These are phyloP conservation scores for Penicillium hesseltinei DNA, from an alignment of 2,329 filamentous ascomycete genomes.

Conservation along the genomic window DNA sequence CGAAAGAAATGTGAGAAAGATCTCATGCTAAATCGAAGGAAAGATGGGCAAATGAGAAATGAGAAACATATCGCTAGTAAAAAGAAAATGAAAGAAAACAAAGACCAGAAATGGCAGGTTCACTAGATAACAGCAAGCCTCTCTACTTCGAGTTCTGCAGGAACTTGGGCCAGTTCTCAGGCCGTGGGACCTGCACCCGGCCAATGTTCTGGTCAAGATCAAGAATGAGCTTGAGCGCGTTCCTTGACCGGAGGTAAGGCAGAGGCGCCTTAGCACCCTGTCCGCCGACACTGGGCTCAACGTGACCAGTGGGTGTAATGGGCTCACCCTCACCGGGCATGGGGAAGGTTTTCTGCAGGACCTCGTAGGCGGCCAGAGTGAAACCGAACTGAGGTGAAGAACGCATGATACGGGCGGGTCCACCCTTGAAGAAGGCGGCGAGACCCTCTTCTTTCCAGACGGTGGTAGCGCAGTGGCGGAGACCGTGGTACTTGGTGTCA, in stretches of 20 bases:
- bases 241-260: conserved; percentile 72
- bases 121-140: conserved; percentile 4
- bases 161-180: conserved; percentile 41
- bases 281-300: conserved; percentile 63
- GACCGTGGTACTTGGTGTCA: conserved; percentile 79
- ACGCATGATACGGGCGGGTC: conserved; percentile 88
- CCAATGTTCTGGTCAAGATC: conserved; percentile 95
- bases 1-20: conserved; percentile 10
- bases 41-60: conserved; percentile 15
- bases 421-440: conserved; percentile 97
- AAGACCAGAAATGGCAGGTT: conserved; percentile 25
- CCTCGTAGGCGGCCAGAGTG: conserved; percentile 91
- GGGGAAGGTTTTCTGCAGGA: conserved; percentile 78
- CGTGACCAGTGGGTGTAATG: conserved; percentile 57
- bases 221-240: conserved; percentile 91
- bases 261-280: conserved; percentile 63
- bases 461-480: conserved; percentile 80
- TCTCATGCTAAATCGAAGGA: conserved; percentile 24
- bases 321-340: conserved; percentile 65
- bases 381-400: conserved; percentile 98
- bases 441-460: conserved; percentile 91
- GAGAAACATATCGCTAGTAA: conserved; percentile 10
- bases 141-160: conserved; percentile 32
- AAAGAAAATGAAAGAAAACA: conserved; percentile 1
- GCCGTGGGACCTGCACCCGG: conserved; percentile 59